Base-by-base conservation (phyloP, 2,329 filamentous ascomycete species). In the Fusarium stilboides region DNA sequence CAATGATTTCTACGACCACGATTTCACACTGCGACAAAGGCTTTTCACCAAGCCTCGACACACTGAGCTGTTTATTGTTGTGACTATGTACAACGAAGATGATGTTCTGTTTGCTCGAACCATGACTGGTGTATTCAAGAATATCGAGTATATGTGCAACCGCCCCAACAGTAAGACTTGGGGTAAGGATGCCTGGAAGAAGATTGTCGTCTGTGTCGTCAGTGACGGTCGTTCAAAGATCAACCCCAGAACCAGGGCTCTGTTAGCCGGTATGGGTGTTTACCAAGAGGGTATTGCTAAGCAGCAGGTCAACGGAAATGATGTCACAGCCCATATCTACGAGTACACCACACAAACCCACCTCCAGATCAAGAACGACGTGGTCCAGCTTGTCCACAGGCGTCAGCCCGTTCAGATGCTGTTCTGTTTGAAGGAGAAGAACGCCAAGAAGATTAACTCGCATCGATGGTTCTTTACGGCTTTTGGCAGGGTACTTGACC, bases 381-480 rank as follows among this genome's bases (percentile, higher is more conserved):
- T 97, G 42, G 95, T 98, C 10, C 87, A 91, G 47, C 85, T 98
- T 50, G 93, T 96, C 67, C 91, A 91, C 46, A 93, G 94, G 76
- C 92, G 92, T 64, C 94, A 96, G 66, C 95, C 96, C 0, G 93
- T 99, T 3, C 96, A 99, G 82, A 92, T 99, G 84, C 88, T 99
- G 6, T 99, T 99, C 85, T 99, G 96, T 79, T 81, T 99, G 65
- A 99, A 99, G 84, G 96, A 99, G 78, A 98, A 98, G 88, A 99
- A 99, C 78, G 94, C 98, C 83, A 99, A 99, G 86, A 99, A 99
- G 86, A 99, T 99, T 88, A 99, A 99, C 79, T 98, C 96, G 0
- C 96, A 99, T 80, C 87, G 96, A 78, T 99, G 96, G 96, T 98
- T 99, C 84, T 99, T 99, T 86, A 92, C 97, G 73, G 96, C 95